Evolutionary conservation across 2,329 filamentous ascomycete genomes (phyloP), one percentile per base, ranked within the genome.

Genomic region (Macrophomina pseudophaseolina): DNA sequence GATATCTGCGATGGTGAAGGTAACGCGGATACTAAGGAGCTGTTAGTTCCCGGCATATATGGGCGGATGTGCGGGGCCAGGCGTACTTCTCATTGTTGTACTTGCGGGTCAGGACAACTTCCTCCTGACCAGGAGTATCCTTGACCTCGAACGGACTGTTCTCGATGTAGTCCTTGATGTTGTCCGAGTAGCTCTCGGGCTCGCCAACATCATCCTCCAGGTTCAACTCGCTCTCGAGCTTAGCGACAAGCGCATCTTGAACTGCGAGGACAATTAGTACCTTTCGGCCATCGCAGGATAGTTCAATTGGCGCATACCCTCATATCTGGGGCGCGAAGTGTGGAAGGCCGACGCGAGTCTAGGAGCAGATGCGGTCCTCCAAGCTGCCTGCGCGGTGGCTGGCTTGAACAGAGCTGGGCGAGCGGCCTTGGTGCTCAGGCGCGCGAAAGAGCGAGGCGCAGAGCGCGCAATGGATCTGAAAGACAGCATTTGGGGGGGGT

Each of bases 81-180:
- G 80, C 89, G 80, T 81, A 95, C 93, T 90, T 92, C 84, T 99
- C 95, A 70, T 97, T 90, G 74, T 91, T 91, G 75, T 92, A 94
- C 70, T 87, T 90, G 75, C 94, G 91, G 68, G 88, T 91, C 71
- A 99, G 86, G 74, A 91, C 85, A 72, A 99, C 91, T 72, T 97
- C 93, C 82, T 98, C 92, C 79, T 93, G 87, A 69, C 95, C 95
- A 33, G 90, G 85, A 38, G 85, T 88, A 80, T 99, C 95, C 74
- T 92, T 84, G 69, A 90, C 78, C 82, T 94, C 85, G 80, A 93
- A 99, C 48, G 90, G 87, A 75, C 90, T 90, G 82, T 92, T 94
- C 76, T 94, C 89, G 56, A 97, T 82, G 81, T 96, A 97, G 78
- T 95, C 92, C 82, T 93, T 90, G 79, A 97, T 87, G 78, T 90